These are phyloP conservation scores for Guyanaporus albipodus DNA, from an alignment of 768 basidiomycete genomes.

Conservation along the genomic window DNA sequence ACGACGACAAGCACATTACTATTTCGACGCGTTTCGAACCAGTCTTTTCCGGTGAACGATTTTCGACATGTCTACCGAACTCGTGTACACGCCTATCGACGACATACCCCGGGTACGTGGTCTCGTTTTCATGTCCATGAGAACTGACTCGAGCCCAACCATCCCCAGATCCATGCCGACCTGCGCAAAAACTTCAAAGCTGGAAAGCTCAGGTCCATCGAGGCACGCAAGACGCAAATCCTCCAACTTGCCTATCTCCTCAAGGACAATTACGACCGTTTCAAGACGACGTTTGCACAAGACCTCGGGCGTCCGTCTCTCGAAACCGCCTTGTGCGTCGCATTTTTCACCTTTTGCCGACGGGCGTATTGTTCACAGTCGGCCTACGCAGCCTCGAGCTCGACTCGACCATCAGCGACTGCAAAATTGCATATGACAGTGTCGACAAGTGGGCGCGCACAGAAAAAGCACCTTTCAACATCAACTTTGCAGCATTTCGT, in stretches of 20 bases:
- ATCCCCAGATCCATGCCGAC: slow-evolving; percentile 49
- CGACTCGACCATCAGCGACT: slow-evolving; percentile 48
- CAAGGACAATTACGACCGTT: slow-evolving; percentile 63
- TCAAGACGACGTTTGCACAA: slow-evolving; percentile 51
- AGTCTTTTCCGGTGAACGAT: too few relatives aligned
- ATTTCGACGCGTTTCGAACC: too few relatives aligned
- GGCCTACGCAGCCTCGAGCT: slow-evolving; percentile 56
- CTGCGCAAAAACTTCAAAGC: slow-evolving; percentile 56
- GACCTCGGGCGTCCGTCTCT: slow-evolving; percentile 64
- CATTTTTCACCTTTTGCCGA: slow-evolving; percentile 16
- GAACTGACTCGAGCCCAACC: background rate
- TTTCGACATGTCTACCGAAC: slow-evolving; percentile 26
- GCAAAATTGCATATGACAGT: slow-evolving; percentile 50
- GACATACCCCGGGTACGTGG: slow-evolving; percentile 48
- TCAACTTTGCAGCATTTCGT: slow-evolving; percentile 55
- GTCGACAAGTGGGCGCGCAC: slow-evolving; percentile 76
- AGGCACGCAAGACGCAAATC: slow-evolving; percentile 71
- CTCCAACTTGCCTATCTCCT: slow-evolving; percentile 69
- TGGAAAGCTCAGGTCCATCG: slow-evolving; percentile 63
- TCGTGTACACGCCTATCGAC: slow-evolving; percentile 47
- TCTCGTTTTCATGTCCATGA: background rate
- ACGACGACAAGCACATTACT: too few relatives aligned
- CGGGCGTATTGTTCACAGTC: background rate
- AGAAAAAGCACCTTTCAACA: slow-evolving; percentile 48
- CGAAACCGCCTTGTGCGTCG: slow-evolving; percentile 53